phyloP scores from a whole-genome alignment of 2,329 filamentous ascomycete species.

The Lasiodiplodia gonubiensis region DNA sequence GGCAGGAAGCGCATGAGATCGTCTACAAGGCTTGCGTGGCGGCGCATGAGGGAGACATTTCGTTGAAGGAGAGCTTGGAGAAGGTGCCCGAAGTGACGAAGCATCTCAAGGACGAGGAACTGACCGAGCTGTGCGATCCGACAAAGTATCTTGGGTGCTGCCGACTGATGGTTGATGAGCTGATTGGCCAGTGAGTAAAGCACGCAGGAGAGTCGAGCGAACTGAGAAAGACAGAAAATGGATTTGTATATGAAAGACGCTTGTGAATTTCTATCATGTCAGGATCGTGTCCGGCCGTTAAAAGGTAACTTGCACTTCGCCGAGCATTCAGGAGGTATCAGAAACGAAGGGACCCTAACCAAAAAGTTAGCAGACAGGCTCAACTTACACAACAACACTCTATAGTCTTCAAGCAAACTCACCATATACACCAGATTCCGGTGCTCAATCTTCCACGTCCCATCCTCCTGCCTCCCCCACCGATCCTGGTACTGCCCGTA shows the following conservation, averaged over 20 bases:
- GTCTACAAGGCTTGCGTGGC: slow-evolving; percentile 62
- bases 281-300: background rate
- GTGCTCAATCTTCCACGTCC: slow-evolving; percentile 3
- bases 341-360: slow-evolving; percentile 6
- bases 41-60: slow-evolving; percentile 53
- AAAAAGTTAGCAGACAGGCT: background rate
- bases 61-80: slow-evolving; percentile 53
- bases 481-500: slow-evolving; percentile 14
- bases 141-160: slow-evolving; percentile 52
- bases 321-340: background rate
- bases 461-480: background rate
- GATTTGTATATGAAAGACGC: background rate
- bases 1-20: slow-evolving; percentile 61
- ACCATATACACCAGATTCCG: slow-evolving; percentile 19
- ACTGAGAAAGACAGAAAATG: background rate
- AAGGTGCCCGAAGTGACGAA: slow-evolving; percentile 49
- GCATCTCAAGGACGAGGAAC: slow-evolving; percentile 52
- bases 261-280: background rate
- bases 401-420: background rate
- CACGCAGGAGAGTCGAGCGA: background rate
- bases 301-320: background rate
- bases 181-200: background rate
- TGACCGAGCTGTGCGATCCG: slow-evolving; percentile 63
- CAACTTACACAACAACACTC: background rate
- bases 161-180: slow-evolving; percentile 43